These are phyloP conservation scores for Vaccinium corymbosum DNA, from an alignment of 148 eudicot genomes.

Conservation along the genomic window DNA sequence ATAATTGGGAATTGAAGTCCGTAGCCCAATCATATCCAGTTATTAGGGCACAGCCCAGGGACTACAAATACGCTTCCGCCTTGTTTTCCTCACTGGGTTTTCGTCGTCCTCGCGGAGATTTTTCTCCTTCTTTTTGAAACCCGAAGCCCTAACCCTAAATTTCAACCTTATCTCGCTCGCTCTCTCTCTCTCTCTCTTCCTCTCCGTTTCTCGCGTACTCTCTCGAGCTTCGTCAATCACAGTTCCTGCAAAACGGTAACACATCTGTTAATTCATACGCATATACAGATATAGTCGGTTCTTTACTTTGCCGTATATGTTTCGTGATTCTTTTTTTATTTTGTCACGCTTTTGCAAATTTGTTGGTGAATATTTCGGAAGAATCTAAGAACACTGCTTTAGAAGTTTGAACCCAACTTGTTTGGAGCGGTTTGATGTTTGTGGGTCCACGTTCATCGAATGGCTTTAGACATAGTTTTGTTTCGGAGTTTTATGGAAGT, in stretches of 20 bases:
- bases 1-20: background rate
- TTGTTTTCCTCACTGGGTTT: background rate
- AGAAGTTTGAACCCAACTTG: no score
- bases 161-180: background rate
- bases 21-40: background rate
- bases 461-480: no score
- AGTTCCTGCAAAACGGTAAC: background rate
- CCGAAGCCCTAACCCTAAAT: constrained; percentile 11
- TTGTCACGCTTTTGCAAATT: background rate
- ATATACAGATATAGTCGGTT: no score
- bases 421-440: no score
- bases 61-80: background rate
- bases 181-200: background rate
- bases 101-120: background rate
- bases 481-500: background rate
- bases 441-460: no score
- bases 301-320: background rate
- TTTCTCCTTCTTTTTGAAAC: no score
- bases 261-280: background rate
- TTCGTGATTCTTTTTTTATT: background rate
- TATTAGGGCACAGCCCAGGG: background rate
- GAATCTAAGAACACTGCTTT: no score
- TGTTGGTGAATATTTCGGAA: background rate
- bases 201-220: background rate
- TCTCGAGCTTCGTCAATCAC: constrained; percentile 4